Evolutionary conservation across 2,329 filamentous ascomycete species (phyloP), one percentile per base, ranked within the genome.

Genomic region (Aureobasidium sp.): DNA sequence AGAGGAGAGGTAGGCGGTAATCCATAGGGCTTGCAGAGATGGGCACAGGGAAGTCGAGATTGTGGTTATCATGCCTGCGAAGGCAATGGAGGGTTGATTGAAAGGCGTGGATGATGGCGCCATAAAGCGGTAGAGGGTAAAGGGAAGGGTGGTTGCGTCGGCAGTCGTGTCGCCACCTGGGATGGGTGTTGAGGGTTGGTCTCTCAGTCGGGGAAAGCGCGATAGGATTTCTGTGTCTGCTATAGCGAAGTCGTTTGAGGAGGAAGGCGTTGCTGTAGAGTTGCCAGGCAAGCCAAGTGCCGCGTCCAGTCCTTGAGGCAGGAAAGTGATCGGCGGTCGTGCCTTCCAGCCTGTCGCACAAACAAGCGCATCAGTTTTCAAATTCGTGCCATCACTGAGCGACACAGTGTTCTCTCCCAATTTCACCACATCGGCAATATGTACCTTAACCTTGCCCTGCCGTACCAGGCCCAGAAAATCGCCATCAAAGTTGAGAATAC

Each of bases 1-100:
- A 7, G n/a, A 11, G 5, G 54, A 29, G 30, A 92, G 81, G 69
- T 85, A 90, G 0, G 88, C 86, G 0, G 79, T 77, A 34, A 87
- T 74, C 77, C 77, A 79, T 1, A 78, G 69, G 0, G 69, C 71
- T 67, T 78, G 76, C 0, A 74, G 66, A n/a, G 72, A 69, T 11
- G 76, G 76, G 61, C 69, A 71, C 9, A 68, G 69, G 13, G 73
- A 68, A 0, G 71, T 77, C 10, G 70, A 71, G 37, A 78, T 71
- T 1, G 69, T 73, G 27, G 70, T 69, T 7, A 76, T 66, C 55
- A 75, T 71, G 29, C 76, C 75, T 3, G 72, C 71, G 62, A 78
- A 78, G 3, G 74, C 76, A 13, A 78, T 70, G 55, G 72, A 7
- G 70, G 72, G 21, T 21, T 21, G 25, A 63, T 64, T 5, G 66